Percentiles rank a stretch among this genome's conserved stretches.
These are phyloP conservation scores for Pichia kluyveri DNA, from an alignment of 805 yeast genomes.

Conservation along the genomic window DNA sequence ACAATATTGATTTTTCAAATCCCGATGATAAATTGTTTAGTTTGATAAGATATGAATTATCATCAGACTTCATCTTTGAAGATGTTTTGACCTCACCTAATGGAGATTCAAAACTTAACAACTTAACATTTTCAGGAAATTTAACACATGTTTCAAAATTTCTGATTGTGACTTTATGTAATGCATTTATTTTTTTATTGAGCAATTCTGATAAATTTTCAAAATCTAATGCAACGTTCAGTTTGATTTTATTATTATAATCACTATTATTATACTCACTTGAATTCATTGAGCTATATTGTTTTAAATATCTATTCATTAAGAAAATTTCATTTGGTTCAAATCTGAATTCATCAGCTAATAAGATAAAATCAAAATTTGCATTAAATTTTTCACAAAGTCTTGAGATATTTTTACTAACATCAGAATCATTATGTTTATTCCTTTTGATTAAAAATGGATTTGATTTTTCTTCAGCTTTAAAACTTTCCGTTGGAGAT, in stretches of 20 bases:
- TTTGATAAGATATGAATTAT: not conserved
- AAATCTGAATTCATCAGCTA: constrained; percentile 22
- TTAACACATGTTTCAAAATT: constrained; percentile 12
- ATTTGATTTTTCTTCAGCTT: not conserved
- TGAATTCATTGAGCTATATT: not conserved
- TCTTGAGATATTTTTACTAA: constrained; percentile 7
- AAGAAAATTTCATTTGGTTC: constrained; percentile 13
- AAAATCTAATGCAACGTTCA: constrained; percentile 17
- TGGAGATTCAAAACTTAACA: constrained; percentile 14
- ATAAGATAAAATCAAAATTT: constrained; percentile 15
- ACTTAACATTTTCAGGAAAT: constrained; percentile 12
- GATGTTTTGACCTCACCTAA: constrained; percentile 2
- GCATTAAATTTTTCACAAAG: constrained; percentile 14
- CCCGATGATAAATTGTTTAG: constrained; percentile 17
- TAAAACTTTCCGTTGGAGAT: not conserved
- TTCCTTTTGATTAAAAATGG: not conserved
- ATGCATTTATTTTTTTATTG: constrained; percentile 6
- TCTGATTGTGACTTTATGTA: constrained; percentile 15
- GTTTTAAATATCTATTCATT: constrained; percentile 12
- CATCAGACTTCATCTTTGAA: not conserved
- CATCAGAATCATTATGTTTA: not conserved
- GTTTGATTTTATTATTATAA: constrained; percentile 8
- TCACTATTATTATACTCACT: not conserved
- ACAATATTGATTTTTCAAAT: constrained; percentile 15
- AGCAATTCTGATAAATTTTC: constrained; percentile 10